These are phyloP conservation scores for Alternaria ethzedia DNA, from an alignment of 2,329 filamentous ascomycete genomes.

Conservation along the genomic window DNA sequence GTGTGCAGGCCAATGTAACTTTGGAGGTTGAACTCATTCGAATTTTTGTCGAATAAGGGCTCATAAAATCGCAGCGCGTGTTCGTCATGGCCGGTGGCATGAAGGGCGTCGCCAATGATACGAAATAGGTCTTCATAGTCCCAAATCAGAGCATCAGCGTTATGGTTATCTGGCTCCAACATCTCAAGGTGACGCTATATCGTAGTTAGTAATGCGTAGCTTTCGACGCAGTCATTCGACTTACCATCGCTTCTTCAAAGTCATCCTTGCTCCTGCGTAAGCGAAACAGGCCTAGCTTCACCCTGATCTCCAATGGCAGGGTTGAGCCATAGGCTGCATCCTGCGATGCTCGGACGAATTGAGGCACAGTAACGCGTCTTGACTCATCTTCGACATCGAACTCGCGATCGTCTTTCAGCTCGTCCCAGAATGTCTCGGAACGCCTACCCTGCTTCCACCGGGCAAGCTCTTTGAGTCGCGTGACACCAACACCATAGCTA, in stretches of 20 bases:
- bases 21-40: constrained; percentile 35
- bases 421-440: constrained; percentile 79
- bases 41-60: constrained; percentile 48
- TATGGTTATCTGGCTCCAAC: constrained; percentile 69
- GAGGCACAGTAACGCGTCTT: constrained; percentile 66
- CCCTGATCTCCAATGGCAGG: constrained; percentile 80
- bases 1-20: constrained; percentile 50
- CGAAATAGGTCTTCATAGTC: constrained; percentile 82
- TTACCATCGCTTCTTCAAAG: constrained; percentile 74
- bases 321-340: constrained; percentile 70
- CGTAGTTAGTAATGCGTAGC: constrained; percentile 30
- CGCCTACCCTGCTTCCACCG: constrained; percentile 83
- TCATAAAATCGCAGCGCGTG: constrained; percentile 66
- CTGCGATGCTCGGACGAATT: constrained; percentile 65
- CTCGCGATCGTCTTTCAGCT: constrained; percentile 79
- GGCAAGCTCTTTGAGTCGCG: constrained; percentile 72
- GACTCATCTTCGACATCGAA: constrained; percentile 78
- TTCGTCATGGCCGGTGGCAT: constrained; percentile 56
- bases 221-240: constrained; percentile 60
- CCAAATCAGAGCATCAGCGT: constrained; percentile 59
- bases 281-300: constrained; percentile 85
- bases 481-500: constrained; percentile 70
- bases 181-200: constrained; percentile 59
- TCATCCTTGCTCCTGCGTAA: constrained; percentile 69
- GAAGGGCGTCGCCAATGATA: constrained; percentile 68